Percentiles rank a stretch among this genome's conserved stretches.
These are phyloP conservation scores for Kappamyces sp. DNA, from an alignment of 192 early-diverging fungal species.

Conservation along the genomic window DNA sequence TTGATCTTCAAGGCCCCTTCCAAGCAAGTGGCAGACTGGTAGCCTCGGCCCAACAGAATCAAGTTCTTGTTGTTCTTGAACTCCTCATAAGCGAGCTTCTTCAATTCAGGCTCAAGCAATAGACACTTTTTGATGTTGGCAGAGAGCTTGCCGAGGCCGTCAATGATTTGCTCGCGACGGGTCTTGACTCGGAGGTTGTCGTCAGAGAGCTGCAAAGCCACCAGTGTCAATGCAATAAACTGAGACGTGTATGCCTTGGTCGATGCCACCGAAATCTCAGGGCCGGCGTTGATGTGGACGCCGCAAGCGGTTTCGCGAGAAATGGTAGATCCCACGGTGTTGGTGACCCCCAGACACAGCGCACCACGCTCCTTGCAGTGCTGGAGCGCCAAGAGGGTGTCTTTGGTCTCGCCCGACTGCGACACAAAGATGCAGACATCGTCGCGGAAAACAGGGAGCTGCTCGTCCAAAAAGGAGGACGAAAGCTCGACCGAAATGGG, in stretches of 20 bases:
- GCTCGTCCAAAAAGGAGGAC: constrained; percentile 50
- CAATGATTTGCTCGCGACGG: constrained; percentile 48
- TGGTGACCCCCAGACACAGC: constrained; percentile 57
- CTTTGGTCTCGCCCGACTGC: constrained; percentile 60
- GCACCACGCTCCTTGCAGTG: constrained; percentile 62
- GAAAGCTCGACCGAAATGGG: constrained; percentile 55
- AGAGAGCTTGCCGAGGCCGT: constrained; percentile 47
- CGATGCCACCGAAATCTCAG: constrained; percentile 53
- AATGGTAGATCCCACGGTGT: constrained; percentile 59
- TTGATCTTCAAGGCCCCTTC: constrained; percentile 61
- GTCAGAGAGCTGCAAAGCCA: constrained; percentile 55
- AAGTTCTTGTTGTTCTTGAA: constrained; percentile 39
- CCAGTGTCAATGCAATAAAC: constrained; percentile 51
- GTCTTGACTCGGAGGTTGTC: constrained; percentile 40
- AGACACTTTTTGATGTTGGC: constrained; percentile 49
- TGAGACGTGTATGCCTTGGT: constrained; percentile 66
- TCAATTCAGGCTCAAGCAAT: constrained; percentile 39
- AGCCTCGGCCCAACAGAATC: constrained; percentile 51
- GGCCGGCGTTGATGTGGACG: constrained; percentile 63
- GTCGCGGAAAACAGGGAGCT: constrained; percentile 54
- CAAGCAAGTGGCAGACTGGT: constrained; percentile 53
- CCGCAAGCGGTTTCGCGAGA: constrained; percentile 61
- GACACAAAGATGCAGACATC: constrained; percentile 61
- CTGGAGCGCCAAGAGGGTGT: constrained; percentile 53
- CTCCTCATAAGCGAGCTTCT: constrained; percentile 34